Percentiles rank a stretch among this genome's conserved stretches.
These are phyloP conservation scores for Russula lepida DNA, from an alignment of 768 basidiomycete species.

Conservation along the genomic window DNA sequence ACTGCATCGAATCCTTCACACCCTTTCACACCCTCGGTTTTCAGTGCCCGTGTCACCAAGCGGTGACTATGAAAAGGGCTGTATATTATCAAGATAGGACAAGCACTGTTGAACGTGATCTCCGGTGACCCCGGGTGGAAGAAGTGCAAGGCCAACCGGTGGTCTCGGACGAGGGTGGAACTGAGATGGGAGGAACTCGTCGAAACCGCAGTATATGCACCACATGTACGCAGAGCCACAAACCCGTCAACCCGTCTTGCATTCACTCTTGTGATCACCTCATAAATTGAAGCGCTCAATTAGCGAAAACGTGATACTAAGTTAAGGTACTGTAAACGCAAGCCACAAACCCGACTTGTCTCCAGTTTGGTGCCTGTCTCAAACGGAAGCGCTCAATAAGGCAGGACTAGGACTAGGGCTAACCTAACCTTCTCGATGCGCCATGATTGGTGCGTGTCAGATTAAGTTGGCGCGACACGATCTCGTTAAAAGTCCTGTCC, in stretches of 20 bases:
- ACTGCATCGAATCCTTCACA: neutral
- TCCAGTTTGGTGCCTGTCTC: too few species aligned
- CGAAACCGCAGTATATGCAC: neutral
- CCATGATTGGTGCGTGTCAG: too few species aligned
- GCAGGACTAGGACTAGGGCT: too few species aligned
- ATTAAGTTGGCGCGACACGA: neutral
- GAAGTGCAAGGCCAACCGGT: neutral
- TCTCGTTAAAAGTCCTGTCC: too few species aligned
- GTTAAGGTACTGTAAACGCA: too few species aligned
- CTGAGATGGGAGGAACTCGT: neutral
- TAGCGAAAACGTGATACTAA: neutral
- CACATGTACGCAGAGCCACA: neutral
- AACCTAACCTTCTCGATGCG: too few species aligned
- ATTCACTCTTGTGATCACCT: neutral
- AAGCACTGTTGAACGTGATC: neutral
- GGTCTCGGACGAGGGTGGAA: neutral
- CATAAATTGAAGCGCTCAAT: neutral
- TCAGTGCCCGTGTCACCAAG: neutral
- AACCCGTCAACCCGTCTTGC: neutral
- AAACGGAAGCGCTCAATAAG: too few species aligned
- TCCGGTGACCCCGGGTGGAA: neutral
- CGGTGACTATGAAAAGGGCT: neutral
- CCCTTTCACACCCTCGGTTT: neutral
- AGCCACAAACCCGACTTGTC: too few species aligned
- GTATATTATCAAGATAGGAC: neutral